phyloP scores from a whole-genome alignment of 108 stramenopile species.

The Pseudonitzschia delicatissima region DNA sequence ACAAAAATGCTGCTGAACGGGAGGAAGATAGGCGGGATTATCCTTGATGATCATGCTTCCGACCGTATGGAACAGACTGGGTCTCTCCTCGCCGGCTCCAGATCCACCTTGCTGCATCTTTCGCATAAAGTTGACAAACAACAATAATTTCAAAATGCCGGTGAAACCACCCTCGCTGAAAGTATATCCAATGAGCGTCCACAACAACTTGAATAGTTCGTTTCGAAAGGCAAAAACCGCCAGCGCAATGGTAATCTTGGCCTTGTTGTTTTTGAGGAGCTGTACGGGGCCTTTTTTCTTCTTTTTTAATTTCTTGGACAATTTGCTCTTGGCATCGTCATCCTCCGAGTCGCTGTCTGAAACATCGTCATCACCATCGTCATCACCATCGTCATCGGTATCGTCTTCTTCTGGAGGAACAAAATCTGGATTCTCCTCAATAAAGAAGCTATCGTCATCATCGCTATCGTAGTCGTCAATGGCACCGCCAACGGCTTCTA shows the following conservation, averaged over 20 bases:
- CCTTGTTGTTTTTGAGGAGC: conserved; percentile 29
- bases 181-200: not conserved
- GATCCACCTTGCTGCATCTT: conserved; percentile 20
- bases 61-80: no score
- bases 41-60: conserved; percentile 20
- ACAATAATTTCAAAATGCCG: conserved; percentile 45
- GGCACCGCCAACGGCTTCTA: not conserved
- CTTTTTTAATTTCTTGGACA: conserved; percentile 21
- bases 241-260: conserved; percentile 34
- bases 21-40: conserved; percentile 61
- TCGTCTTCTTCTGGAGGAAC: conserved; percentile 25
- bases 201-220: conserved; percentile 27
- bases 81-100: conserved; percentile 14
- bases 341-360: conserved; percentile 17
- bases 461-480: not conserved
- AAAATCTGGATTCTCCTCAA: conserved; percentile 54
- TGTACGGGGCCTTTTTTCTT: conserved; percentile 13
- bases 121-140: conserved; percentile 50
- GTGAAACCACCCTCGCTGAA: conserved; percentile 24
- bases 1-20: conserved; percentile 71
- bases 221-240: conserved; percentile 62
- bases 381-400: conserved; percentile 28
- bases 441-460: not conserved
- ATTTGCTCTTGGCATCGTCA: conserved; percentile 11
- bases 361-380: conserved; percentile 11